Conservation (phyloP, 2,329 filamentous ascomycete genomes). For the Beauveria caledonica region DNA sequence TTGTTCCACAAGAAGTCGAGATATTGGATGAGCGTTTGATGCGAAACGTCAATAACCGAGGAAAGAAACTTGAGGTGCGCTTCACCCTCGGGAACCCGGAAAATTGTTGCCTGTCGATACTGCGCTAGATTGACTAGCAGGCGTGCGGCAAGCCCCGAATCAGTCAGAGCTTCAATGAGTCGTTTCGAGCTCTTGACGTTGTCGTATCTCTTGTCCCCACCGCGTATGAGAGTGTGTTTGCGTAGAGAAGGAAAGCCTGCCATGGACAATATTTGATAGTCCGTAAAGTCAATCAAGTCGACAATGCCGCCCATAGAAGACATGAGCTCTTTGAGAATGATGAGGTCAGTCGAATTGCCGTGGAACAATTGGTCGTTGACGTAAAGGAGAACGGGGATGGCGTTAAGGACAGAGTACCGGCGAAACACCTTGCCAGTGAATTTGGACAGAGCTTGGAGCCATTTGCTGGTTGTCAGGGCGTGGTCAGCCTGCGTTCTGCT, state of each 20-base stretch:
- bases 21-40: constrained; percentile 78
- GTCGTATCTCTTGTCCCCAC: constrained; percentile 75
- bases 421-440: constrained; percentile 89
- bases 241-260: constrained; percentile 75
- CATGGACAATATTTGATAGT: constrained; percentile 79
- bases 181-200: constrained; percentile 67
- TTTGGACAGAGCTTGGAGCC: constrained; percentile 82
- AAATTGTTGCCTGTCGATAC: constrained; percentile 80
- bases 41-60: constrained; percentile 83
- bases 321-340: constrained; percentile 85
- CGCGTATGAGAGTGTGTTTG: constrained; percentile 68
- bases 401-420: constrained; percentile 75
- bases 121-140: constrained; percentile 87
- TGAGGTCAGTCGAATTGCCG: constrained; percentile 82
- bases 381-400: constrained; percentile 80
- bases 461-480: constrained; percentile 71
- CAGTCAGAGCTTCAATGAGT: constrained; percentile 69
- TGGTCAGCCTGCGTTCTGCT: constrained; percentile 56
- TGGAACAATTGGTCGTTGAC: constrained; percentile 74
- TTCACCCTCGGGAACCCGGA: constrained; percentile 59
- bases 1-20: constrained; percentile 81
- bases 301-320: constrained; percentile 91
- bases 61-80: constrained; percentile 84
- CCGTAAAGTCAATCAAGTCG: constrained; percentile 78
- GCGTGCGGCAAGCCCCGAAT: constrained; percentile 69